Conservation (phyloP, 2,329 filamentous ascomycete species). For the Stachybotrys chlorohalonatus region DNA sequence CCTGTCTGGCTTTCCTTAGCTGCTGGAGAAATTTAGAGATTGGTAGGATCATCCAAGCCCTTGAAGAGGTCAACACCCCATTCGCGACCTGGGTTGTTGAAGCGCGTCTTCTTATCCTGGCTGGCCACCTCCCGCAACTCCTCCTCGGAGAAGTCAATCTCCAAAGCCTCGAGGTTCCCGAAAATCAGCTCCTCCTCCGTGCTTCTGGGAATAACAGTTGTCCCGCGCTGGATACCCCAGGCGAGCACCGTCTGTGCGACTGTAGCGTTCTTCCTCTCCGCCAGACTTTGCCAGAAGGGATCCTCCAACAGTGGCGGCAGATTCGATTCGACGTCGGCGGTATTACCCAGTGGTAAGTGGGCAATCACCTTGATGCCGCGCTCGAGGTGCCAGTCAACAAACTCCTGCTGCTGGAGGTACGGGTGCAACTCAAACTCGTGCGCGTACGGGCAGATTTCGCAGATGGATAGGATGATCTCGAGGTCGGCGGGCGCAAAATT, state of each 20-base stretch:
- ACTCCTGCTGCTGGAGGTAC: slow-evolving; percentile 34
- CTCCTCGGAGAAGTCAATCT: slow-evolving; percentile 5
- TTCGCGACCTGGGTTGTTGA: slow-evolving; percentile 25
- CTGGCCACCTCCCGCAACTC: slow-evolving; percentile 24
- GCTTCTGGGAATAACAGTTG: slow-evolving; percentile 11
- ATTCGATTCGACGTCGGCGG: slow-evolving; percentile 9
- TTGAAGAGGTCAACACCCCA: slow-evolving; percentile 31
- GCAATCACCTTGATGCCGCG: slow-evolving; percentile 17
- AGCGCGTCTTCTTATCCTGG: slow-evolving; percentile 19
- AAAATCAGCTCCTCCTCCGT: slow-evolving; percentile 9
- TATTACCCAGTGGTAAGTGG: slow-evolving; percentile 13
- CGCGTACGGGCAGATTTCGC: slow-evolving; percentile 17
- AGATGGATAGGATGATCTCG: slow-evolving; percentile 28
- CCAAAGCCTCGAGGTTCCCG: slow-evolving; percentile 9
- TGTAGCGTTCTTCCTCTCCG: slow-evolving; percentile 9
- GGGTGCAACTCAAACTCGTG: slow-evolving; percentile 46
- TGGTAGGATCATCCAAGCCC: slow-evolving; percentile 26
- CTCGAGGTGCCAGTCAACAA: slow-evolving; percentile 14
- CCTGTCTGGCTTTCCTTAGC: too few relatives aligned
- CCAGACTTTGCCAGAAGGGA: slow-evolving; percentile 9
- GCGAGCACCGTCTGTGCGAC: slow-evolving; percentile 12
- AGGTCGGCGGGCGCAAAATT: slow-evolving; percentile 46
- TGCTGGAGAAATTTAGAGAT: slow-evolving; percentile 2
- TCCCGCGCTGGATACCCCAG: slow-evolving; percentile 12
- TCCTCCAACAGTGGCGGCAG: slow-evolving; percentile 9